Conservation (phyloP, 148 eudicot genomes). For the Chenopodium album region DNA sequence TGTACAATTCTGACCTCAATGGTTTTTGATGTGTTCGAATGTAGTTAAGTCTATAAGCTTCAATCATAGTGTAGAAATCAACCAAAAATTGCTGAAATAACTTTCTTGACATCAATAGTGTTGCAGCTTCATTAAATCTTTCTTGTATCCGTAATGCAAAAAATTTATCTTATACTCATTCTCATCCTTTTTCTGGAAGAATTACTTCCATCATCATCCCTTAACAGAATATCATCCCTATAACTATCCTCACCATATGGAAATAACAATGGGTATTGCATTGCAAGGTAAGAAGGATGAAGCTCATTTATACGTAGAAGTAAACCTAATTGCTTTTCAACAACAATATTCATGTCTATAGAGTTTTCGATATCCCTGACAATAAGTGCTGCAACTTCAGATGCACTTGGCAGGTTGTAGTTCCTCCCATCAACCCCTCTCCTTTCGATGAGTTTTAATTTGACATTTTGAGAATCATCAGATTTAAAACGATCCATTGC, state of each 20-base stretch:
- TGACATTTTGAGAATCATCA: too few species aligned
- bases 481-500: too few species aligned
- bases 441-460: too few species aligned
- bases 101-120: background rate
- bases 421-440: too few species aligned
- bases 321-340: background rate
- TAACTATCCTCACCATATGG: background rate
- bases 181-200: background rate
- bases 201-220: background rate
- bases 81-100: background rate
- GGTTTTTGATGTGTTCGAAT: background rate
- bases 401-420: too few species aligned
- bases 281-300: background rate
- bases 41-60: background rate
- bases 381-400: background rate
- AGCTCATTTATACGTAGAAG: background rate
- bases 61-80: background rate
- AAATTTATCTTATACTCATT: background rate
- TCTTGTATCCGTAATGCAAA: conserved; percentile 6
- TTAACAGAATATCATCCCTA: background rate
- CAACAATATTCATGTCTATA: background rate
- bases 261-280: background rate
- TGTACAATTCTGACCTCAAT: background rate
- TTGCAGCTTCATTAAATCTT: background rate
- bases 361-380: background rate